Conservation (phyloP, 129 eudicot genomes). For the Lactuca saligna region DNA sequence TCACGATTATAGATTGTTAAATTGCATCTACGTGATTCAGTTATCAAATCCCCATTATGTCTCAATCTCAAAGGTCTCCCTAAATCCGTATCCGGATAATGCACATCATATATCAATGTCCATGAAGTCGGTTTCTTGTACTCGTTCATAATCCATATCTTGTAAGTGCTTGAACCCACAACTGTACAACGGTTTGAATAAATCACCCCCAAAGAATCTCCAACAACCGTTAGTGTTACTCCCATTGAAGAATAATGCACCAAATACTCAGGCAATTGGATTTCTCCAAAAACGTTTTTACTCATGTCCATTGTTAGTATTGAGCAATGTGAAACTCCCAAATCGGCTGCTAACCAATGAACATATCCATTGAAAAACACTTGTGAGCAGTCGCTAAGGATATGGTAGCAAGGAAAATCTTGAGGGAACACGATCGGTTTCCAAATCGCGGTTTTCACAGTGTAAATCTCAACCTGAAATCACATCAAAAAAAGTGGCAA, state of each 20-base stretch:
- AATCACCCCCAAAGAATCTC: constrained; percentile 2
- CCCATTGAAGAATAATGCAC: background rate
- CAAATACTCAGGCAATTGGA: background rate
- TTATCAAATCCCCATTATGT: constrained; percentile 4
- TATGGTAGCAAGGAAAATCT: background rate
- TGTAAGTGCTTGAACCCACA: background rate
- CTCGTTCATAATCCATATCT: constrained; percentile 8
- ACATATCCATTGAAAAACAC: background rate
- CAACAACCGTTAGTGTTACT: background rate
- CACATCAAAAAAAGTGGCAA: background rate
- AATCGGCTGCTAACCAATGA: background rate
- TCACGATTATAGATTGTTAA: background rate
- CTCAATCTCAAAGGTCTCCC: constrained; percentile 4
- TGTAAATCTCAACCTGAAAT: background rate
- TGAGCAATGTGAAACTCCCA: constrained; percentile 4
- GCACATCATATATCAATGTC: background rate
- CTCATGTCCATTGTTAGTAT: background rate
- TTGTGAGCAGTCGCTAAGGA: background rate
- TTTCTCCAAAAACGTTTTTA: background rate
- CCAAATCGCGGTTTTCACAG: background rate
- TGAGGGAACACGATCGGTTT: background rate
- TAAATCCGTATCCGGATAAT: background rate
- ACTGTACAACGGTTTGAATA: background rate
- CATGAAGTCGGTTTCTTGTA: constrained; percentile 1
- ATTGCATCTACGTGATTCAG: background rate